Conservation (phyloP, 2,329 filamentous ascomycete species). For the Sclerotiophoma versabilis region DNA sequence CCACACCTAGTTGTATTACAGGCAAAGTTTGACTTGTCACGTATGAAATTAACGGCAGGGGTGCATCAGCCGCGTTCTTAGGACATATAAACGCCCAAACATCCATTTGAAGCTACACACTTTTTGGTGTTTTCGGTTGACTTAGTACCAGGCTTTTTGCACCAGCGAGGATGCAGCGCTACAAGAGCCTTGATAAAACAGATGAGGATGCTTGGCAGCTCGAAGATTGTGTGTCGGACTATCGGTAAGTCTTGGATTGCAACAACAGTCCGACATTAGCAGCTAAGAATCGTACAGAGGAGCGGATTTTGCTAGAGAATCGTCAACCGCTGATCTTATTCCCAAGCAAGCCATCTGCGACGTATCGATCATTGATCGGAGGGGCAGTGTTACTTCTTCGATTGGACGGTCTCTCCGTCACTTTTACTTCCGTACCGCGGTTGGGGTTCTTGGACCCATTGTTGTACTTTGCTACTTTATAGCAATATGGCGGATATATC, state of each 20-base stretch:
- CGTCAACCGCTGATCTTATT: neutral
- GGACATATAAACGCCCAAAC: neutral
- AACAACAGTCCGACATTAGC: neutral
- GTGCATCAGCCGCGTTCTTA: neutral
- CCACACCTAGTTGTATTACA: neutral
- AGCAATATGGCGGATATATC: slow-evolving; percentile 16
- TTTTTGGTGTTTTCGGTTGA: neutral
- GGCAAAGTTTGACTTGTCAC: neutral
- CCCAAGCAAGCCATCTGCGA: neutral
- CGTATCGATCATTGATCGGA: neutral
- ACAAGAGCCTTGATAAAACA: neutral
- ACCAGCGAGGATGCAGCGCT: neutral
- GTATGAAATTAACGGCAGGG: neutral
- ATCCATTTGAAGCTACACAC: neutral
- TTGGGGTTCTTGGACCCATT: slow-evolving; percentile 13
- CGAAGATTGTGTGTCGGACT: neutral
- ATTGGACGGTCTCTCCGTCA: neutral
- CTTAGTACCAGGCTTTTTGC: too few relatives aligned
- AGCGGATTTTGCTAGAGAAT: neutral
- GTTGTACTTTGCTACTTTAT: slow-evolving; percentile 12
- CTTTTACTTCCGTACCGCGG: slow-evolving; percentile 12
- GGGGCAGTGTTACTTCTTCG: neutral
- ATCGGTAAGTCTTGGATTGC: neutral
- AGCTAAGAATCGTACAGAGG: neutral
- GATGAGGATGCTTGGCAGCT: slow-evolving; percentile 1